phyloP scores from a whole-genome alignment of 2,329 filamentous ascomycete species.

The Gliomastix tumulicola region DNA sequence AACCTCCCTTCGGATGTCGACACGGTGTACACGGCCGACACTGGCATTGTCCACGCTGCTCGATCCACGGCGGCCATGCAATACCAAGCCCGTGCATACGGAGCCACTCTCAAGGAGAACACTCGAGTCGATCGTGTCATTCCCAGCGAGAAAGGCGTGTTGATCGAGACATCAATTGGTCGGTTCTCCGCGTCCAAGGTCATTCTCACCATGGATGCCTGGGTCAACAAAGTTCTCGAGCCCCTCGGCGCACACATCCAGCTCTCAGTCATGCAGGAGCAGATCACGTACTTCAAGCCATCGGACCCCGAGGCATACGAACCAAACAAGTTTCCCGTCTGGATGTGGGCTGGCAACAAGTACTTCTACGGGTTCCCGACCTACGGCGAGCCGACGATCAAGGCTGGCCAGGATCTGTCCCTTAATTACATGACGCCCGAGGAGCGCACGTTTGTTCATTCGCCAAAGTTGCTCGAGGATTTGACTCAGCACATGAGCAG shows the following conservation, averaged over 20 bases:
- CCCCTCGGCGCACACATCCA: slow-evolving; percentile 17
- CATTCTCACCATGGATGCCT: slow-evolving; percentile 7
- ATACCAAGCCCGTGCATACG: slow-evolving; percentile 3
- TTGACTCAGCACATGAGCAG: not conserved
- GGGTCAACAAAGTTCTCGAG: slow-evolving; percentile 5
- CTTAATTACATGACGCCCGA: slow-evolving; percentile 6
- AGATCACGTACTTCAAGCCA: slow-evolving; percentile 9
- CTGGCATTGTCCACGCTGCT: slow-evolving; percentile 11
- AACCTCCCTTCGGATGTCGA: slow-evolving; percentile 6
- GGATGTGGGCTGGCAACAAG: slow-evolving; percentile 1
- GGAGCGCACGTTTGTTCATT: slow-evolving; percentile 6
- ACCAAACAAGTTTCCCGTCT: slow-evolving; percentile 5
- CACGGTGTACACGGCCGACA: slow-evolving; percentile 13
- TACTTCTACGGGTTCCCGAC: slow-evolving; percentile 8
- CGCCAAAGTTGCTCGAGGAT: slow-evolving; percentile 1
- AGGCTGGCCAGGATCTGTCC: slow-evolving; percentile 5
- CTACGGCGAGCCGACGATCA: slow-evolving; percentile 9
- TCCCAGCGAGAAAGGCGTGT: slow-evolving; percentile 1
- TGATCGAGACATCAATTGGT: slow-evolving; percentile 4
- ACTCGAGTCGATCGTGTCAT: slow-evolving; percentile 2
- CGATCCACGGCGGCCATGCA: slow-evolving; percentile 7
- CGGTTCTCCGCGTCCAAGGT: slow-evolving; percentile 4
- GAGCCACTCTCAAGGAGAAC: slow-evolving; percentile 5
- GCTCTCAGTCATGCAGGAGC: slow-evolving; percentile 14
- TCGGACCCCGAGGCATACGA: slow-evolving; percentile 1